Evolutionary conservation across 2,329 filamentous ascomycete species (phyloP).

Genomic region (Tolypocladium album): DNA sequence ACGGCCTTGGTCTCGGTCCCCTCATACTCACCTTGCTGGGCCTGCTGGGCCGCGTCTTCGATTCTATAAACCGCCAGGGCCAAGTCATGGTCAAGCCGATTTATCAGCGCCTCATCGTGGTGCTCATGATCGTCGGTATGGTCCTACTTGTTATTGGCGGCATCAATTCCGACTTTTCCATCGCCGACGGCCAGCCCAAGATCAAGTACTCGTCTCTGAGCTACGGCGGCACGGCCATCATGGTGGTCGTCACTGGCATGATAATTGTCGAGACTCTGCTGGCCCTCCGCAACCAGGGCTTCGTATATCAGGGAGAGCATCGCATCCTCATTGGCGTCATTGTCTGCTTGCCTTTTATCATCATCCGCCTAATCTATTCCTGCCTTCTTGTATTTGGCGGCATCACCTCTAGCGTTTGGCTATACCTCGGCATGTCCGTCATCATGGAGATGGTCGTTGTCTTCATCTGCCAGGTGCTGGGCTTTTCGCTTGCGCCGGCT

Average conservation of each 20-base stretch:
- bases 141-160: slow-evolving; percentile 22
- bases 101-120: slow-evolving; percentile 23
- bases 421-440: slow-evolving; percentile 19
- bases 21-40: slow-evolving; percentile 31
- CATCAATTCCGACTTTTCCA: slow-evolving; percentile 12
- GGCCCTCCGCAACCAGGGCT: slow-evolving; percentile 25
- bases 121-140: slow-evolving; percentile 30
- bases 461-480: slow-evolving; percentile 17
- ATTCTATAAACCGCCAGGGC: slow-evolving; percentile 34
- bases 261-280: slow-evolving; percentile 28
- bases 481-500: slow-evolving; percentile 14
- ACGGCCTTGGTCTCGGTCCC: slow-evolving; percentile 27
- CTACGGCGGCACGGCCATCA: slow-evolving; percentile 15
- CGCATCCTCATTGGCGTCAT: slow-evolving; percentile 35
- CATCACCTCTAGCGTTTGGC: slow-evolving; percentile 12
- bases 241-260: slow-evolving; percentile 27
- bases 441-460: slow-evolving; percentile 23
- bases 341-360: slow-evolving; percentile 20
- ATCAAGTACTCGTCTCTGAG: slow-evolving; percentile 17
- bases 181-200: slow-evolving; percentile 10
- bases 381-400: slow-evolving; percentile 16
- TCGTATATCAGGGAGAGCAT: slow-evolving; percentile 38
- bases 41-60: slow-evolving; percentile 24
- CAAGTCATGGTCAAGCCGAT: slow-evolving; percentile 15
- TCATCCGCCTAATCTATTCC: slow-evolving; percentile 20